Evolutionary conservation across 1,284 basidiomycete genomes (phyloP), one percentile per base, ranked within the genome.

Genomic region (Pseudozyma flocculosa): DNA sequence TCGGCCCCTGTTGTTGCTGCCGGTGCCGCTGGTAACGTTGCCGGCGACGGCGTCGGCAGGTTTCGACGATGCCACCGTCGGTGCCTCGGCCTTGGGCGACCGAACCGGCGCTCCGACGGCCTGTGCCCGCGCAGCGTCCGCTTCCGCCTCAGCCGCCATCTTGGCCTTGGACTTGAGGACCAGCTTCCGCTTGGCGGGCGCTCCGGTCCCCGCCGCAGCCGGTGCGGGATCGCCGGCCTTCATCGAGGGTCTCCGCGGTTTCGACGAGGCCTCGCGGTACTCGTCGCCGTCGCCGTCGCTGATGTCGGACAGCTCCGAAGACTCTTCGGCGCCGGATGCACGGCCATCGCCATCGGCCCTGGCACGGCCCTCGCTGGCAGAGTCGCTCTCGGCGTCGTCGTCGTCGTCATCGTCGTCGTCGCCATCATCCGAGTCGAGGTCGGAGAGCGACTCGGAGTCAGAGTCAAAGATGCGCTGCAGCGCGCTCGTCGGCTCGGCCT

Each of bases 371-470:
- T 11, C 9, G 9, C 15, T 17, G 32, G 11, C 56, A 5, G 38
- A 19, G 18, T 45, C 59, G 42, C 50, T 43, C 26, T 44, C 41
- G 3, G 48, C 36, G 19, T 45, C 38, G 9, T 41, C 49, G 8
- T 54, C 45, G 29, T 34, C 18, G 24, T 32, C 22, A 23, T 41
- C 49, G 8, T 59, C 52, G 11, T 62, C 59, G 18, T 50, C 60
- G 13, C n/a, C n/a, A n/a, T n/a, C n/a, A 5, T 66, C 64, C 30
- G 68, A 72, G 50, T 67, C 67, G 29, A 61, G 60, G 32, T 63
- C 63, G 10, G 60, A 67, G 17, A 64, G 50, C 30, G 64, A 69
- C 36, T 58, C 60, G 19, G 61, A 63, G 32, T 60, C 64, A 15
- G 65, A 64, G 34, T 55, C 43, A 22, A 36, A 41, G 30, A 40